Percentiles rank a stretch among this genome's conserved stretches.
phyloP scores from a whole-genome alignment of 805 yeast genomes.

The Cyberlindnera nakhonratchasimensis region DNA sequence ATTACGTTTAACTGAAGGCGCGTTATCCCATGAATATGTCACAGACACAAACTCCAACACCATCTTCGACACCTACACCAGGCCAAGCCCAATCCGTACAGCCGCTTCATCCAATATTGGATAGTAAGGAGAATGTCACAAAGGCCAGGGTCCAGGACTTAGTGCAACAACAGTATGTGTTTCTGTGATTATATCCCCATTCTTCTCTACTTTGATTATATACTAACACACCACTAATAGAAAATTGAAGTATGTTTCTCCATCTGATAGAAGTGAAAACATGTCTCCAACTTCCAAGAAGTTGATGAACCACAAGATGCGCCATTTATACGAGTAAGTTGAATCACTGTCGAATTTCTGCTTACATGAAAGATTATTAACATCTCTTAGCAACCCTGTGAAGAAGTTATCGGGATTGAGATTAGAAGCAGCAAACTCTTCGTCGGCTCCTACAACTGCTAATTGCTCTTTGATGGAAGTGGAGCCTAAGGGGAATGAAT shows the following conservation, averaged over 20 bases:
- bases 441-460: slow-evolving; percentile 2
- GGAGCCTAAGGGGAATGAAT: background rate
- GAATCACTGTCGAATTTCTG: too few species aligned
- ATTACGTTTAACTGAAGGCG: too few species aligned
- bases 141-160: slow-evolving; percentile 30
- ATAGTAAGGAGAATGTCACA: slow-evolving; percentile 26
- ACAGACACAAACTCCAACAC: background rate
- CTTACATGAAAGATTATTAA: too few species aligned
- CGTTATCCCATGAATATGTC: background rate
- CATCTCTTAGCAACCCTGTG: slow-evolving; percentile 23
- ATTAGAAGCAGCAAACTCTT: slow-evolving; percentile 21
- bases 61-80: background rate
- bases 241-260: slow-evolving; percentile 29
- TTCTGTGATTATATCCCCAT: background rate
- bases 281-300: slow-evolving; percentile 30
- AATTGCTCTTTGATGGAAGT: background rate
- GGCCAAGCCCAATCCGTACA: slow-evolving; percentile 19
- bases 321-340: slow-evolving; percentile 24
- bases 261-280: slow-evolving; percentile 29
- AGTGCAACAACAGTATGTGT: slow-evolving; percentile 28
- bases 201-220: background rate
- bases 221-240: slow-evolving; percentile 10
- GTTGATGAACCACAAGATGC: slow-evolving; percentile 28
- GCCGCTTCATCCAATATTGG: slow-evolving; percentile 30
- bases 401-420: slow-evolving; percentile 28